phyloP scores from a whole-genome alignment of 345 rosid genomes.

The Lepidium africanum region DNA sequence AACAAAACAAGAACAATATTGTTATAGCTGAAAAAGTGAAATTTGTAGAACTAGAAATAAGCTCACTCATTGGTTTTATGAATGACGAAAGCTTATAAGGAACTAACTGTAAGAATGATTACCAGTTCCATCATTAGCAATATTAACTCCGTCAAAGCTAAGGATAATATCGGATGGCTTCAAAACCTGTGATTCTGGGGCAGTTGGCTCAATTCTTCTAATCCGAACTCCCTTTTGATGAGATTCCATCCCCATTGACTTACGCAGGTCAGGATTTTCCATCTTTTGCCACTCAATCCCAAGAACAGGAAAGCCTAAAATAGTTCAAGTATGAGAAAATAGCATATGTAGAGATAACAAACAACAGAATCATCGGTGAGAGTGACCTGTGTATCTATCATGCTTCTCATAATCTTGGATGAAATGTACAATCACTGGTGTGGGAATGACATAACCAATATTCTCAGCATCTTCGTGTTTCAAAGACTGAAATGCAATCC shows the following conservation, averaged over 20 bases:
- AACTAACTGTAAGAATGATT: conserved; percentile 1
- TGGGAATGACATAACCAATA: conserved; percentile 91
- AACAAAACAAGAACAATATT: conserved; percentile 1
- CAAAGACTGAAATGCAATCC: conserved; percentile 96
- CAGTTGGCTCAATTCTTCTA: conserved; percentile 90
- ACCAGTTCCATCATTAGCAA: conserved; percentile 98
- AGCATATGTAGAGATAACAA: neutral
- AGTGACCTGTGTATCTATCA: conserved; percentile 71
- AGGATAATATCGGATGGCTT: conserved; percentile 82
- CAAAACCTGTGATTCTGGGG: conserved; percentile 74
- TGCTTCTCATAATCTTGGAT: conserved; percentile 83
- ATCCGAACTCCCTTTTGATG: conserved; percentile 88
- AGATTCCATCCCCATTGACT: conserved; percentile 72
- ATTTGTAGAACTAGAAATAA: neutral
- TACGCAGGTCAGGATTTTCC: conserved; percentile 88
- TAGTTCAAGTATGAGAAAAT: conserved; percentile 4
- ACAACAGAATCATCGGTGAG: neutral
- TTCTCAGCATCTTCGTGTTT: conserved; percentile 94
- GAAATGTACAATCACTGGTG: conserved; percentile 86
- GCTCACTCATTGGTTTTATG: neutral
- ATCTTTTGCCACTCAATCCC: conserved; percentile 99
- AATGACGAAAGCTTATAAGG: neutral
- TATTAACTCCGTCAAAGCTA: conserved; percentile 75
- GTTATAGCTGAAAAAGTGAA: neutral
- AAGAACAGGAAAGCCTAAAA: conserved; percentile 75